Evolutionary conservation across 139 green algal genomes (phyloP), one percentile per base, ranked within the genome.

Genomic region (Coccomyxa sp.): DNA sequence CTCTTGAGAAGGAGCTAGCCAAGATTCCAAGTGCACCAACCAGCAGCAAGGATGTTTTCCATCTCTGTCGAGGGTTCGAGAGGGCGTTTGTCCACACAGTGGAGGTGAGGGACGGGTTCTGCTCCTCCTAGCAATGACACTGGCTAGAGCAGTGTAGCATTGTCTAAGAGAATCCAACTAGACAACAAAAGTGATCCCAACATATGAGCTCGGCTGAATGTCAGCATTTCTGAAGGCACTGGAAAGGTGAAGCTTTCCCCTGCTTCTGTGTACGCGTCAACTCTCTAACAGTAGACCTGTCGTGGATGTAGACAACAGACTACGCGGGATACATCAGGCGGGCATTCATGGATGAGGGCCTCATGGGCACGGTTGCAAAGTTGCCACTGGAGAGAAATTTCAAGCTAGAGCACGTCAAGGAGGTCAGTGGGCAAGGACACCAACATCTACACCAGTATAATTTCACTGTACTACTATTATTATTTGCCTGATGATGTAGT

Each of bases 61-160:
- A 95, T 83, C 92, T 97, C 11, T 98, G 95, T 86, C 80, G 95
- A 13, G 92, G 91, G n/a, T 98, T 98, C 85, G 95, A 98, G 82
- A 84, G 90, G 0, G 92, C 92, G 12, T 98, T 96, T 84, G 86
- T 88, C 14, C 82, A 89, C 14, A 91, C 94, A 66, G 80, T 98
- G 9, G 92, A 96, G 76, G 93, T 94, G 77, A 86, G 89, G 28
- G 58, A 25, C 0, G 67, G 59, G 23, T 51, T 51, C 7, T 11
- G 7, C 38, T n/a, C 38, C 38, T 51, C 38, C 38, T 11, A 11
- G 38, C 38, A 51, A 51, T n/a, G n/a, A n/a, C n/a, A n/a, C n/a
- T n/a, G n/a, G n/a, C 38, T 51, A 51, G 38, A 51, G 38, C 38
- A 51, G 38, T 51, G 38, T 51, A 51, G 38, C 38, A 51, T 51